Base-by-base conservation (phyloP, 1,139 yeast genomes). In the Suhomyces kunorum region DNA sequence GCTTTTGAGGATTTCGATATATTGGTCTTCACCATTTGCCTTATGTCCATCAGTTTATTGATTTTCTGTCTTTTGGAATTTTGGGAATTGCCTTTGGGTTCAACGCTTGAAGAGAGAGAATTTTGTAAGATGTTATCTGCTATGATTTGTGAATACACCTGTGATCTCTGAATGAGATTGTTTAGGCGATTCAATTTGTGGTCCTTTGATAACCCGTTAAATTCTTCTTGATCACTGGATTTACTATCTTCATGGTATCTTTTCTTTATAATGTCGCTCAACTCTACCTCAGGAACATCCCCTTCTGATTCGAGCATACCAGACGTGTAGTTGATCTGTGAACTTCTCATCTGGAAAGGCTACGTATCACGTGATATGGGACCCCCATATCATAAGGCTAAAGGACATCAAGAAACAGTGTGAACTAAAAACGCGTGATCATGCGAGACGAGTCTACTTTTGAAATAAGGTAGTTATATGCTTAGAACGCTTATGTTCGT, bases 91-190 rank as follows among this genome's bases (percentile, higher is more conserved):
- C 41, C 40, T 9, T 31, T 15, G 20, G 19, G 18, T 22, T 48
- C 40, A 45, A 51, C 43, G 46, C 32, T 56, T 42, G 59, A 61
- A 40, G 55, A 54, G 44, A 71, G 46, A 20, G 74, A 63, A 38
- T 74, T 66, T 46, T 76, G 80, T 37, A 81, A 57, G 38, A 89
- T 71, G 20, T 89, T 83, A 40, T 87, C 90, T 3, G 94, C 81
- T 40, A 90, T 83, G 50, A 89, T 87, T 45, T 81, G 77, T 1
- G 96, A 85, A 61, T 87, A 90, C 3, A 88, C 76, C 56, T 87
- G 89, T 14, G 96, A 86, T 56, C 85, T 83, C 54, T 85, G 84
- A 15, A 90, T 88, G 50, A 90, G 69, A 35, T 78, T 81, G 49
- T 85, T 76, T 37, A 90, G 66, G 43, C 87, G 71, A 40, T 76